Conservation (phyloP, 176 grass and related monocot genomes). For the Zoysia pacifica region DNA sequence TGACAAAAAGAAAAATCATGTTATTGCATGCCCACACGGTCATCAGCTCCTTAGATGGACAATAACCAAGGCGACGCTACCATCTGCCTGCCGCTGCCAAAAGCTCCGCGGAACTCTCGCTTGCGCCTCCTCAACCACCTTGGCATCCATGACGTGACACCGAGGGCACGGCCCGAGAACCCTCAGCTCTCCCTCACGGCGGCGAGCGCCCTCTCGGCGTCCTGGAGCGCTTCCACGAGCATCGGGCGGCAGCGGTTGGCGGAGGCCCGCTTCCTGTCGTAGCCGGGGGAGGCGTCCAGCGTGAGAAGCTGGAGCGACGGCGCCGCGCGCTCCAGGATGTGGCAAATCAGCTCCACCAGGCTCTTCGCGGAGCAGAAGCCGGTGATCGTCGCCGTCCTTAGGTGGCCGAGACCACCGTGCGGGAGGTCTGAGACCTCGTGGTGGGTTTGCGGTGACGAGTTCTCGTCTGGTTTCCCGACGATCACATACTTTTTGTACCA, state of each 20-base stretch:
- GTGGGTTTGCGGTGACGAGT: neutral
- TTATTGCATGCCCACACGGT: too few relatives aligned
- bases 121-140: too few relatives aligned
- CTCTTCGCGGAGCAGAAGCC: conserved; percentile 4
- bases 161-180: too few relatives aligned
- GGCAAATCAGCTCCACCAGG: neutral
- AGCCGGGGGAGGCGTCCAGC: conserved; percentile 4
- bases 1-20: too few relatives aligned
- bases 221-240: neutral
- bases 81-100: too few relatives aligned
- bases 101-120: too few relatives aligned
- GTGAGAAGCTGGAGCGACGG: neutral
- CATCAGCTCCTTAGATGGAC: too few relatives aligned
- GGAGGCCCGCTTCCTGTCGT: conserved; percentile 10
- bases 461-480: neutral
- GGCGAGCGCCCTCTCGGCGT: neutral
- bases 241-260: neutral
- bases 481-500: neutral
- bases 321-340: neutral
- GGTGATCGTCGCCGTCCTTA: neutral
- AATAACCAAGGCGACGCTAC: too few relatives aligned
- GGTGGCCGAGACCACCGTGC: neutral
- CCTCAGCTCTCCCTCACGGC: too few relatives aligned
- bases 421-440: neutral
- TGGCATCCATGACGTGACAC: too few relatives aligned